Evolutionary conservation across 495 filamentous ascomycete species (phyloP), one percentile per base, ranked within the genome.

Genomic region (Cryomyces minteri): DNA sequence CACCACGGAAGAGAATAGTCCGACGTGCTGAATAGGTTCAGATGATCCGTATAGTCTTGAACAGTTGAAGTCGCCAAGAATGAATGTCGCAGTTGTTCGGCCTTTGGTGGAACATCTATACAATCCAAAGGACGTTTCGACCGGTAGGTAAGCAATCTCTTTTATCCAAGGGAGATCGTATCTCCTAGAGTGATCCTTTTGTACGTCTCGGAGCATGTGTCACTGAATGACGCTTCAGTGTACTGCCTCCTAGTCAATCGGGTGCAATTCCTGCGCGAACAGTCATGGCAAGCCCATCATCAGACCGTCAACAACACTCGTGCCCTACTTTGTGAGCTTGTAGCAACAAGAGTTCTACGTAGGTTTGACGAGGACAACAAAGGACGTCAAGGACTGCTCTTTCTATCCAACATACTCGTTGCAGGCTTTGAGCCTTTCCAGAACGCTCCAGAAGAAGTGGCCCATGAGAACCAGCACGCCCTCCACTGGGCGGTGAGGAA

Each of bases 241-340:
- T 84, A 82, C 57, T 82, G 77, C 53, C 66, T 84, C 36, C 68
- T 84, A 7, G 79, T 84, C 45, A 84, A 84, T 54, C 65, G 77
- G 30, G 67, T 71, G 4, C 74, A 80, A 47, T 84, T 84, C 56
- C 63, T 80, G 10, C 63, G 70, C 34, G 77, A 83, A 52, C 80
- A 82, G 56, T 60, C 65, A 1, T 72, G 73, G 51, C 69, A 81
- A 54, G 66, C 68, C 47, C 80, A 83, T 50, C 72, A 73, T 48
- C 76, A 80, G 54, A 82, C 77, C 43, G 79, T 84, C 45, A 71
- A 77, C 56, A 70, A 67, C 41, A 80, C 78, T 5, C 64, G 79
- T 41, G 80, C 78, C 18, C 65, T 65, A 38, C 67, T 84, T 18
- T 84, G 80, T 55, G 80, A 84, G 56, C 55, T 84, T 1, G 67